Conservation (phyloP, 768 basidiomycete genomes). For the Boletus subparvulus region DNA sequence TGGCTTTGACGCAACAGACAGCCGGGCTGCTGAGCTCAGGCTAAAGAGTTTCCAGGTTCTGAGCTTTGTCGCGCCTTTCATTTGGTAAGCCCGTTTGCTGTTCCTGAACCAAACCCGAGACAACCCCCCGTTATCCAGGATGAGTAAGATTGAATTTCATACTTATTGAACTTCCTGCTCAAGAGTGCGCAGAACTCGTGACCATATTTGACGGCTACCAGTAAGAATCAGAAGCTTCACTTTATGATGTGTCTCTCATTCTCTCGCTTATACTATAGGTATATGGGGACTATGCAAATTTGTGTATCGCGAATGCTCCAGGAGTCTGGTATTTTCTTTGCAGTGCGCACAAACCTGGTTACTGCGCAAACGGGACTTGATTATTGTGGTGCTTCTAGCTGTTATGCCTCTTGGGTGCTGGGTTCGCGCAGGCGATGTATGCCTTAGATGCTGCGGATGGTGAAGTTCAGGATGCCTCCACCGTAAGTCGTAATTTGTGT, state of each 20-base stretch:
- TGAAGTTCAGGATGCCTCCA: slow-evolving; percentile 48
- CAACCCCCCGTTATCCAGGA: slow-evolving; percentile 47
- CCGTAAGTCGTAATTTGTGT: slow-evolving; percentile 38
- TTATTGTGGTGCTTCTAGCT: slow-evolving; percentile 44
- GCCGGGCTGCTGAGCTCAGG: slow-evolving; percentile 40
- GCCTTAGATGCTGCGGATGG: slow-evolving; percentile 93
- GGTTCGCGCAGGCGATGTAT: slow-evolving; percentile 84
- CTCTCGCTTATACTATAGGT: slow-evolving; percentile 40
- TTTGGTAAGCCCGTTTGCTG: slow-evolving; percentile 58
- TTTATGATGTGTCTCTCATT: not conserved
- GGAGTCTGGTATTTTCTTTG: slow-evolving; percentile 91
- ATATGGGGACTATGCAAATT: slow-evolving; percentile 92
- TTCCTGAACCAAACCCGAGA: not conserved
- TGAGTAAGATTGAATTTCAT: slow-evolving; percentile 56
- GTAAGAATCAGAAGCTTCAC: slow-evolving; percentile 35
- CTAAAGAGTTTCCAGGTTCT: slow-evolving; percentile 84
- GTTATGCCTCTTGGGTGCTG: slow-evolving; percentile 76
- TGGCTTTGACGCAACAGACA: slow-evolving; percentile 43
- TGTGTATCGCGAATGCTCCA: slow-evolving; percentile 91
- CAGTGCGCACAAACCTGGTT: slow-evolving; percentile 45
- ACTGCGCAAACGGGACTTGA: not conserved
- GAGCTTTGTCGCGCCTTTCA: slow-evolving; percentile 83
- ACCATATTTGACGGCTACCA: slow-evolving; percentile 83
- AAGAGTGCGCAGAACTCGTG: slow-evolving; percentile 54
- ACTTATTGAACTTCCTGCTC: not conserved